These are phyloP conservation scores for Penicillium cosmopolitanum DNA, from an alignment of 495 filamentous ascomycete genomes.

Conservation along the genomic window DNA sequence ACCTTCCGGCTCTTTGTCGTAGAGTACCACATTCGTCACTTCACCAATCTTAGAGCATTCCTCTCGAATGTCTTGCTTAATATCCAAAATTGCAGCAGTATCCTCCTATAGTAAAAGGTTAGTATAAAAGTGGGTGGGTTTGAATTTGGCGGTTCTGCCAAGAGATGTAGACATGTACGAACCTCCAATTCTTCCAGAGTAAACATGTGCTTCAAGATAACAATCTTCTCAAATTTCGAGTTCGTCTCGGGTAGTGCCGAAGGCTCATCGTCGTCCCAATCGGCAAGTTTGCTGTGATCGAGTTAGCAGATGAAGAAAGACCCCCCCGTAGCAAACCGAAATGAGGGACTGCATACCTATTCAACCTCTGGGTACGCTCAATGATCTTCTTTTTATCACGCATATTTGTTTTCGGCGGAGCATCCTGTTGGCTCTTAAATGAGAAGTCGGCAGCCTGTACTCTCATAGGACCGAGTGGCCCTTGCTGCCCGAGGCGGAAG, in stretches of 20 bases:
- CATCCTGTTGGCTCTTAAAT: conserved; percentile 76
- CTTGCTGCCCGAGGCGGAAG: conserved; percentile 66
- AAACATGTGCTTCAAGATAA: conserved; percentile 95
- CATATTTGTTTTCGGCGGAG: conserved; percentile 55
- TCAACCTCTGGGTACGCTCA: conserved; percentile 82
- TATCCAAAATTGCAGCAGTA: conserved; percentile 79
- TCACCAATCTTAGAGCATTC: conserved; percentile 86
- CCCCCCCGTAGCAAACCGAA: not conserved
- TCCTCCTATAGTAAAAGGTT: conserved; percentile 62
- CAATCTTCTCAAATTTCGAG: conserved; percentile 73
- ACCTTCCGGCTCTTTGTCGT: conserved; percentile 84
- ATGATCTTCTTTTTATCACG: conserved; percentile 83
- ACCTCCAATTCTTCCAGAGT: conserved; percentile 79
- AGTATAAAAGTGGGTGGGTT: conserved; percentile 13
- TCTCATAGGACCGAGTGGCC: conserved; percentile 66
- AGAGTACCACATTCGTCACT: conserved; percentile 90
- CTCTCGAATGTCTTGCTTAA: conserved; percentile 91
- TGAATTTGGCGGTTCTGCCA: too few species aligned
- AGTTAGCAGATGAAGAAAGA: conserved; percentile 10
- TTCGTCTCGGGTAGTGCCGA: conserved; percentile 55
- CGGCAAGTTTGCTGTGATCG: conserved; percentile 74
- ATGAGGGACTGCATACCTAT: conserved; percentile 53
- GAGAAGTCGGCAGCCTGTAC: conserved; percentile 85
- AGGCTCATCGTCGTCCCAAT: conserved; percentile 93
- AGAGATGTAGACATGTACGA: conserved; percentile 10